Conservation (phyloP, 148 eudicot genomes). For the Rhododendron henanense region DNA sequence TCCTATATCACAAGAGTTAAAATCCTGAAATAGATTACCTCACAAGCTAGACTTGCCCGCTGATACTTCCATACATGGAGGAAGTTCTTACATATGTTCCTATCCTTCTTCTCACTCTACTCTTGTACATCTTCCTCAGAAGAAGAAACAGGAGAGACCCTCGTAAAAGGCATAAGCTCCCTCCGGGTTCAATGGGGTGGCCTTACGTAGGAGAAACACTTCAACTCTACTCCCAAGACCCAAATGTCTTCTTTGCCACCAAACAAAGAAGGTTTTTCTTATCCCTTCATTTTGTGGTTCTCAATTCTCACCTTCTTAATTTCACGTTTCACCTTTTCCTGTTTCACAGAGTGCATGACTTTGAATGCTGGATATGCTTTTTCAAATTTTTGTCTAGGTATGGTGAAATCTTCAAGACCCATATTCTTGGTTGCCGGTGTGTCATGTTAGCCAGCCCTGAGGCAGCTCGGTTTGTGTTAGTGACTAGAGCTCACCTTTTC, state of each 20-base stretch:
- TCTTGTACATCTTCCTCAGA: constrained; percentile 13
- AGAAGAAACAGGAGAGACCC: constrained; percentile 17
- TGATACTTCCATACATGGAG: not conserved
- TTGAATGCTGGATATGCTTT: not conserved
- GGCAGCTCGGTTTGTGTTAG: constrained; percentile 59
- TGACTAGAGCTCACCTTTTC: constrained; percentile 69
- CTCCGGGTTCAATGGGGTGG: constrained; percentile 91
- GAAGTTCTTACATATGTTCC: constrained; percentile 14
- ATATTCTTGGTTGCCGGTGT: constrained; percentile 79
- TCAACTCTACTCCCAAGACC: constrained; percentile 73
- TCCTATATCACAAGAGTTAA: constrained; percentile 11
- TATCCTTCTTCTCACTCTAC: constrained; percentile 8
- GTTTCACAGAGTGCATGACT: not conserved
- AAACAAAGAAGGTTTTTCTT: constrained; percentile 64
- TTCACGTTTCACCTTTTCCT: not conserved
- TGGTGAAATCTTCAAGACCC: constrained; percentile 90
- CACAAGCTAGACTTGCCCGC: not conserved
- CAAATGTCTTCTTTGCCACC: constrained; percentile 50
- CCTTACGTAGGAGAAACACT: constrained; percentile 82
- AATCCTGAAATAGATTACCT: constrained; percentile 7
- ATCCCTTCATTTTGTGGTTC: not conserved
- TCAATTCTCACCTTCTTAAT: not conserved
- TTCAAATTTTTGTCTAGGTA: constrained; percentile 38
- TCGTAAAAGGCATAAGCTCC: constrained; percentile 42
- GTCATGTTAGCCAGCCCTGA: constrained; percentile 80